Evolutionary conservation across 2,329 filamentous ascomycete genomes (phyloP), one percentile per base, ranked within the genome.

Genomic region (Aspergillus clavatus): DNA sequence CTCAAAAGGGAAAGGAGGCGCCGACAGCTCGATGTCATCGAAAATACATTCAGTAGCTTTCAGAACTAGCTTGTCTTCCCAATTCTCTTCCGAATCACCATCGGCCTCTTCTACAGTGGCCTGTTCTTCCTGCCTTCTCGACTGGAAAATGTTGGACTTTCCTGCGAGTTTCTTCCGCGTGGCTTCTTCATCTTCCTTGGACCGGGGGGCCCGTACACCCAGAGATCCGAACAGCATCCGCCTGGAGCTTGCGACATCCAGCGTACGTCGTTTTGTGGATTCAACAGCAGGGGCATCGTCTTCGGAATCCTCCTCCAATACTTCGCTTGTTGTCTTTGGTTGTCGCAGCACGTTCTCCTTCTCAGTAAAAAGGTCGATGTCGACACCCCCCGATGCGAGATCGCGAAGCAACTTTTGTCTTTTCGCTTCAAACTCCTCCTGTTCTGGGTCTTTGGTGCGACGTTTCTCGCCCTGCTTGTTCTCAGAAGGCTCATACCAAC

Each of bases 1-100:
- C 12, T 86, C 75, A 64, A 96, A 96, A 0, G 90, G 90, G 59
- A 94, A 96, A 0, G 90, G 87, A 0, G 91, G 90, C 26, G 87
- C 78, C 42, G 79, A 86, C 37, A 95, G 73, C 24, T 78, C 71
- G 29, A 88, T 70, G 4, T 76, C 78, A 23, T 86, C 78, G n/a
- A 86, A 77, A 50, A 82, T 81, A 66, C 90, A 96, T 64, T 97
- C 91, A 1, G 94, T 87, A 18, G 88, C 90, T 19, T 80, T 78
- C 49, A 95, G 81, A 8, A 73, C 77, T 48, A 96, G 83, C 54
- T 82, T 88, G 4, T 80, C 71, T 54, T 80, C 80, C 90, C 90
- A 96, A 18, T 79, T 76, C 23, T 86, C 76, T 0, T 77, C 69
- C 36, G 81, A 75, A 36, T 78, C 71, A 22, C 71, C 65, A 12